Evolutionary conservation across 768 basidiomycete species (phyloP), one percentile per base, ranked within the genome.

Genomic region (Leccinum subtestaceum): DNA sequence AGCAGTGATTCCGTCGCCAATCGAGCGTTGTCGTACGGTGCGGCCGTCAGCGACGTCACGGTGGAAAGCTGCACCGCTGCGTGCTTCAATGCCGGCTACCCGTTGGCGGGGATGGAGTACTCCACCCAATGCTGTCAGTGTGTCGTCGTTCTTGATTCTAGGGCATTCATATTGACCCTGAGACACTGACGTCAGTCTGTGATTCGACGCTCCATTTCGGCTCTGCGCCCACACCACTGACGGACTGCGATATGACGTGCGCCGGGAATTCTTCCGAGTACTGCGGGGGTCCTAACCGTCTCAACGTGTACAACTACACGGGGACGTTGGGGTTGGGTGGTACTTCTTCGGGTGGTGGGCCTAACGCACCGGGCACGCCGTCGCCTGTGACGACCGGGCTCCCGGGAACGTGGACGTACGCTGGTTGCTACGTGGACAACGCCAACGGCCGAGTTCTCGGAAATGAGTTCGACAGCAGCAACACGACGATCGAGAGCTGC

Each of bases 361-460:
- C n/a, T 27, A 27, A 45, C 21, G 5, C 11, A 21, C 45, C 21
- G 9, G 40, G n/a, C n/a, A n/a, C 40, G 17, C 40, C 40, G n/a
- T 59, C 56, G 2, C 81, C 82, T 0, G 83, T 88, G 29, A 78
- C 75, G 1, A 68, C 67, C 7, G 82, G 80, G 21, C 81, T 90
- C 5, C 83, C 84, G 1, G 70, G 70, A 6, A 75, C 75, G 23
- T 90, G 86, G 84, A 74, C 75, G 0, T 90, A 89, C 56, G 79
- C 72, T 25, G 83, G 77, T 5, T 90, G 90, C 64, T 92, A 81
- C 70, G 83, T 89, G 82, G 90, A 92, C 66, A 85, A 85, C 56
- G 82, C 80, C 0, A 67, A 80, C 63, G 89, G 90, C 11, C 87
- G 88, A 11, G 75, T 85, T 19, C 76, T 89, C 58, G 64, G 70